Evolutionary conservation across 129 eudicot species (phyloP), one percentile per base, ranked within the genome.

Genomic region (Artemisia argyi): DNA sequence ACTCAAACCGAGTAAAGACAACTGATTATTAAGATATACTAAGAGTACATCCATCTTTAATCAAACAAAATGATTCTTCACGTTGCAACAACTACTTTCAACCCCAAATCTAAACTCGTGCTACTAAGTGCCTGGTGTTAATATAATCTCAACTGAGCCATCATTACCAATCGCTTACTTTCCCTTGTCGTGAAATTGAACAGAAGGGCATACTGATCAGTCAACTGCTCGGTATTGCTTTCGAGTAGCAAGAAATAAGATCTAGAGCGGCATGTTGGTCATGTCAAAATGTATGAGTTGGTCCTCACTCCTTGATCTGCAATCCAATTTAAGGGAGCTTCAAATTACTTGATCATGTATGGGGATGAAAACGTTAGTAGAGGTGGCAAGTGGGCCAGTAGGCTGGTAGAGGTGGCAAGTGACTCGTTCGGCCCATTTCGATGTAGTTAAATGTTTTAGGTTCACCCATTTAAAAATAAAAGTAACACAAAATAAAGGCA

Each of bases 301-400:
- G 15, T 78, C 72, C 56, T 51, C 72, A 18, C 67, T 54, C 73
- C 49, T 65, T 64, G 7, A 26, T 19, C 82, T 78, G 82, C 76
- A 78, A 17, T 44, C 72, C 77, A 52, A 14, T 39, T 61, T 50
- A 22, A 78, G 14, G 18, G 61, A 69, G 44, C n/a, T 48, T 49
- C n/a, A 58, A 59, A 22, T 32, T 30, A 19, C 18, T 59, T 59
- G 47, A 76, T 5, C 69, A 57, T 59, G 20, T 22, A 14, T 15
- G n/a, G 28, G 61, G 48, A 30, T 51, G 60, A 5, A 16, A 7
- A 32, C 0, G 13, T 39, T 7, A 12, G 5, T 39, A 39, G 10
- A 39, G 46, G 46, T 39, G 46, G 2, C 46, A 39, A 7, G 46
- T 39, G 2, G 1, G 46, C 46, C 10, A 7, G 46, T 7, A 35